Percentiles rank a stretch among this genome's conserved stretches.
Conservation (phyloP, 2,329 filamentous ascomycete species). For the Clonostachys rosea region DNA sequence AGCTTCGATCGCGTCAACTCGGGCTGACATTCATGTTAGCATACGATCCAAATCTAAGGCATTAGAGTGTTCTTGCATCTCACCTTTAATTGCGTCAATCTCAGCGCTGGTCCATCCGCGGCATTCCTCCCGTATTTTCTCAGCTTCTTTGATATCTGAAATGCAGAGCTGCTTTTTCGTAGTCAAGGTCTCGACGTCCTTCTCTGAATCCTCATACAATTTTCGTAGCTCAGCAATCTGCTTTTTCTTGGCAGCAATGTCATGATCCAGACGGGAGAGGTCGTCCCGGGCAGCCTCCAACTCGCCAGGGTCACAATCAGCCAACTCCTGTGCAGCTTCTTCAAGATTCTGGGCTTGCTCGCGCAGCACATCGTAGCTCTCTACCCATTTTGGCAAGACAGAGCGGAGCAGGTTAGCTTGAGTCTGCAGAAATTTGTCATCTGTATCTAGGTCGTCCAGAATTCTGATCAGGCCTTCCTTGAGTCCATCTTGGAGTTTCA, state of each 20-base stretch:
- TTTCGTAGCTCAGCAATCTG: constrained; percentile 62
- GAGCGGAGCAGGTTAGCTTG: constrained; percentile 66
- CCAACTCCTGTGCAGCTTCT: constrained; percentile 67
- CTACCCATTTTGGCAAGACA: constrained; percentile 60
- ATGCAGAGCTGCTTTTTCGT: constrained; percentile 66
- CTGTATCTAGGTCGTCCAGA: constrained; percentile 68
- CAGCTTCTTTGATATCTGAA: constrained; percentile 75
- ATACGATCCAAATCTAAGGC: no score
- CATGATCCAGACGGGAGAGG: constrained; percentile 58
- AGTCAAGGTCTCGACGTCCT: constrained; percentile 55
- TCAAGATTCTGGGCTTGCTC: constrained; percentile 64
- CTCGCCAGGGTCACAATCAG: constrained; percentile 76
- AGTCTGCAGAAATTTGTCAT: constrained; percentile 61
- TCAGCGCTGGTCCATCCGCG: constrained; percentile 84
- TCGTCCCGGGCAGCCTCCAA: constrained; percentile 68
- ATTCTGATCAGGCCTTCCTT: constrained; percentile 77
- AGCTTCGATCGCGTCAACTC: constrained; percentile 61
- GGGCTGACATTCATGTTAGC: constrained; percentile 36
- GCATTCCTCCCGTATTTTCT: constrained; percentile 80
- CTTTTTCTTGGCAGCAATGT: constrained; percentile 65
- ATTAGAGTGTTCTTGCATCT: not conserved
- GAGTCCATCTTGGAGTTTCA: constrained; percentile 77
- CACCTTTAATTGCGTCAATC: constrained; percentile 74
- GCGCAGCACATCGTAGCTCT: constrained; percentile 57
- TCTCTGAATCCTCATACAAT: constrained; percentile 64